Conservation (phyloP, 495 filamentous ascomycete genomes). For the Daldinia grandis region DNA sequence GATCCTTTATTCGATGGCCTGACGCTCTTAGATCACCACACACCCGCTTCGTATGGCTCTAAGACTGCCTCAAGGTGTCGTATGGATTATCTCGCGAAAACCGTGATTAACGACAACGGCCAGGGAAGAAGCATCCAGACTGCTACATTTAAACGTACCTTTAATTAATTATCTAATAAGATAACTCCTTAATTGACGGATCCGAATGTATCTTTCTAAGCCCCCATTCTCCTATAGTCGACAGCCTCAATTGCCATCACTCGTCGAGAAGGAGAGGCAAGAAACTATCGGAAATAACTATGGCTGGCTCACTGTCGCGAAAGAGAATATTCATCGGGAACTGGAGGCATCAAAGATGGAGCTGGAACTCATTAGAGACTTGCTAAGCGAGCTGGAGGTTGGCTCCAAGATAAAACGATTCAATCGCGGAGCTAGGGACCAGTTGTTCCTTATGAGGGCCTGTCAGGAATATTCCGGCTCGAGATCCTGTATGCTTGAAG, state of each 20-base stretch:
- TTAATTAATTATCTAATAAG: neutral
- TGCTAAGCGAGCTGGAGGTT: slow-evolving; percentile 27
- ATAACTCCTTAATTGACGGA: neutral
- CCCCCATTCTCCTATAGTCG: neutral
- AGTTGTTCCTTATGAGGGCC: slow-evolving; percentile 31
- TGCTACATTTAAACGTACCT: too few relatives aligned
- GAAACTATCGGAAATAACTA: neutral
- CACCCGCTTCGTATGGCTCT: too few relatives aligned
- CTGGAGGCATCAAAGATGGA: slow-evolving; percentile 38
- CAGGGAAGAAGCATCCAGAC: neutral
- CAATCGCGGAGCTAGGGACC: slow-evolving; percentile 4
- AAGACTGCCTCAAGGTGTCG: too few relatives aligned
- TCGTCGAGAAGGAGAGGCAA: neutral
- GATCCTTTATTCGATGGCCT: too few relatives aligned
- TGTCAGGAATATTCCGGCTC: slow-evolving; percentile 42
- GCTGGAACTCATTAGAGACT: slow-evolving; percentile 34
- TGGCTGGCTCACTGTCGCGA: slow-evolving; percentile 31
- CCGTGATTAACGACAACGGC: neutral
- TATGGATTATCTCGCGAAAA: neutral
- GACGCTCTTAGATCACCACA: too few relatives aligned
- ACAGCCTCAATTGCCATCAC: neutral
- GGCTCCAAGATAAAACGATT: neutral
- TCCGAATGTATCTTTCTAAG: neutral
- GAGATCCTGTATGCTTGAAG: slow-evolving; percentile 35
- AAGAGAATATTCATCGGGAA: slow-evolving; percentile 19